Evolutionary conservation across 1,139 yeast species (phyloP), one percentile per base, ranked within the genome.

Genomic region (Maudiozyma humilis): DNA sequence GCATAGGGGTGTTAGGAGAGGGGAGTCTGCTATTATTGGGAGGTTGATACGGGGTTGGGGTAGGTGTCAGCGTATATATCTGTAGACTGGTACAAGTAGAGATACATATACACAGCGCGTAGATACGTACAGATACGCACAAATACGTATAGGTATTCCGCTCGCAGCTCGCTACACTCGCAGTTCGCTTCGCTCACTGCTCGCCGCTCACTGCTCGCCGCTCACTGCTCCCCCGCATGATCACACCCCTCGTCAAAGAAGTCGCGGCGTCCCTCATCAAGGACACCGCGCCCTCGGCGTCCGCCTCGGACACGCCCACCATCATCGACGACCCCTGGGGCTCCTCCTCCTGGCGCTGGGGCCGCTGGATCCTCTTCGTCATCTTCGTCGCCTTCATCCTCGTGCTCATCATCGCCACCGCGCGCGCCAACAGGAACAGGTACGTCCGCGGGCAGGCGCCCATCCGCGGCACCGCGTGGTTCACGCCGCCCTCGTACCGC

Each of bases 401-500:
- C 1, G 39, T 45, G 10, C 32, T 53, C 1, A 35, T 52, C 12
- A 71, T 78, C 31, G 73, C 79, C 1, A 63, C 87, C 15, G 59
- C 77, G 34, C 71, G 79, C 32, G 46, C 53, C 3, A 85, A 87
- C 53, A 73, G 72, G 42, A 70, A 72, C 47, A 71, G 96, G 57
- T 68, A 75, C 2, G 69, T 62, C 31, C 64, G 67, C 34, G 96
- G 96, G 4, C 68, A 70, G 34, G 72, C 71, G 27, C 96, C 96
- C 0, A 70, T 87, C 3, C 72, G 79, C 47, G 94, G 94, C 7
- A 87, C 96, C 1, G 77, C 86, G 8, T 88, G 96, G 93, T 75
- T 88, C 72, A 82, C 94, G 0, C 96, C 96, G 3, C 95, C 96
- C 0, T 72, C 83, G n/a, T 87, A 88, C 60, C 65, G 72, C 48